These are phyloP conservation scores for Glarea lozoyensis DNA, from an alignment of 495 filamentous ascomycete genomes.

Conservation along the genomic window DNA sequence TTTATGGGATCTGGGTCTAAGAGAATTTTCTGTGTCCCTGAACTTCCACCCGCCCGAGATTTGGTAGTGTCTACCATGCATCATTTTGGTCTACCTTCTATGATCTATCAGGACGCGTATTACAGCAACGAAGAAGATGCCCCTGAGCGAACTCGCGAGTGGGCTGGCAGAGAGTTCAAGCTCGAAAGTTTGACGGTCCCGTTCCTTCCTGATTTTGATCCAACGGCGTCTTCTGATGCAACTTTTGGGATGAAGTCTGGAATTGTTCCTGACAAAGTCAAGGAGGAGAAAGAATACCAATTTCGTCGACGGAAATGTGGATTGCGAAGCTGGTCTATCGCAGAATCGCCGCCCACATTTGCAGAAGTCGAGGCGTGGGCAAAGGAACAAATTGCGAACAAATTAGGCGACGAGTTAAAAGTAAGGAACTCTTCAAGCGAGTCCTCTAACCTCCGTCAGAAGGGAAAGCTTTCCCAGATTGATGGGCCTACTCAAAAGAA, in stretches of 20 bases:
- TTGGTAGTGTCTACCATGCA: slow-evolving; percentile 37
- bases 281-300: slow-evolving; percentile 40
- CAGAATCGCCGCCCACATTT: slow-evolving; percentile 56
- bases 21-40: slow-evolving; percentile 18
- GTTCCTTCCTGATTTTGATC: slow-evolving; percentile 73
- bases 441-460: slow-evolving; percentile 6
- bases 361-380: slow-evolving; percentile 67
- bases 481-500: slow-evolving; percentile 83
- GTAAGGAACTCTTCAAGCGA: too few species aligned
- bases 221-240: slow-evolving; percentile 45
- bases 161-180: slow-evolving; percentile 81
- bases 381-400: slow-evolving; percentile 19
- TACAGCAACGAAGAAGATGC: slow-evolving; percentile 86
- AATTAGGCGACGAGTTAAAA: not conserved
- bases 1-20: slow-evolving; percentile 1
- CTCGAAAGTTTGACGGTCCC: slow-evolving; percentile 65
- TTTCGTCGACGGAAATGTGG: slow-evolving; percentile 42
- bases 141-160: slow-evolving; percentile 68
- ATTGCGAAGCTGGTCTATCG: slow-evolving; percentile 57
- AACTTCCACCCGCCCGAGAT: slow-evolving; percentile 27
- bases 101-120: slow-evolving; percentile 78
- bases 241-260: slow-evolving; percentile 44
- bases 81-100: slow-evolving; percentile 31
- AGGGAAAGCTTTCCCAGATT: slow-evolving; percentile 66
- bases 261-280: slow-evolving; percentile 34